Conservation (phyloP, 352 stramenopile species). For the Phytopythium chamaehyphon region DNA sequence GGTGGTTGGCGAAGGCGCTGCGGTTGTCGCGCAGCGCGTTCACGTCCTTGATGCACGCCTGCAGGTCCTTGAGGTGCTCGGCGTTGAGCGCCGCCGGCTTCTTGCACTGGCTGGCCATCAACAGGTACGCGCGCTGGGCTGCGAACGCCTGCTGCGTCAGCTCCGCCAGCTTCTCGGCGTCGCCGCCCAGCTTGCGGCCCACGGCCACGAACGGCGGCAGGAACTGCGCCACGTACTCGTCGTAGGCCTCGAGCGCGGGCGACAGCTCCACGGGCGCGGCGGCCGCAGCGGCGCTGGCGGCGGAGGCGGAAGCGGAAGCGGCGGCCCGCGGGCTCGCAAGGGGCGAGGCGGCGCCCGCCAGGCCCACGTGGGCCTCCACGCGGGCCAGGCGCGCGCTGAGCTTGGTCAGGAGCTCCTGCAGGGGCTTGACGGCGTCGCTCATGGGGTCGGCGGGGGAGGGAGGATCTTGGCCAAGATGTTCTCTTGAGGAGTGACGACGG, state of each 20-base stretch:
- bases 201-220: slow-evolving; percentile 82
- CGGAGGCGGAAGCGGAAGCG: neutral
- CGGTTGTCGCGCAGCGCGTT: slow-evolving; percentile 77
- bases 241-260: slow-evolving; percentile 85
- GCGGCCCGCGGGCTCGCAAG: slow-evolving; percentile 5
- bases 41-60: slow-evolving; percentile 76
- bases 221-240: slow-evolving; percentile 81
- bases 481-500: neutral
- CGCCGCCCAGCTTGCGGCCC: slow-evolving; percentile 77
- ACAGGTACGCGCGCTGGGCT: slow-evolving; percentile 88
- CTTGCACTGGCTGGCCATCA: slow-evolving; percentile 92
- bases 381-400: slow-evolving; percentile 72
- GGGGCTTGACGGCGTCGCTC: slow-evolving; percentile 72
- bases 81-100: slow-evolving; percentile 79
- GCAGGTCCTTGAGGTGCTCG: slow-evolving; percentile 68
- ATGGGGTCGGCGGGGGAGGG: slow-evolving; percentile 7
- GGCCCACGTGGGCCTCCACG: slow-evolving; percentile 78
- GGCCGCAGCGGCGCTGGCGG: too few relatives aligned
- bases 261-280: slow-evolving; percentile 35
- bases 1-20: slow-evolving; percentile 80
- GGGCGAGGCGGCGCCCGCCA: slow-evolving; percentile 21
- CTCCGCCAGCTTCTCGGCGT: slow-evolving; percentile 73
- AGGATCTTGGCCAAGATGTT: slow-evolving; percentile 3
- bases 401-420: slow-evolving; percentile 77
- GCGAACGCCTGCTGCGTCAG: slow-evolving; percentile 88